Percentiles rank a stretch among this genome's conserved stretches.
Evolutionary conservation across 805 yeast genomes (phyloP).

Genomic region (Novakomyces olei): DNA sequence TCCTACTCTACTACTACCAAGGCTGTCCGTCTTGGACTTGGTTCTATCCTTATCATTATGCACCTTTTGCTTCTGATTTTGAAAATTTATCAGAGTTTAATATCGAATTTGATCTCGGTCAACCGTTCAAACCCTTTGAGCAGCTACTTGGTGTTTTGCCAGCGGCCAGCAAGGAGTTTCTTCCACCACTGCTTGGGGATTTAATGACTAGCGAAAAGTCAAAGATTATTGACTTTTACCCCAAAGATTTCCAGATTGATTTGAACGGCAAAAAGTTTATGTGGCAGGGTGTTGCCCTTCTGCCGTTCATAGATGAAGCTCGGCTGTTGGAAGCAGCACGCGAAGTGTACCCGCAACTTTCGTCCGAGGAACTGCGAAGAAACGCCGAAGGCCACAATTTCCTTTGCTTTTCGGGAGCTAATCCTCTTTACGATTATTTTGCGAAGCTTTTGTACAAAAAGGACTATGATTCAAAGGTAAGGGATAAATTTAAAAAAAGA

Average conservation of each 20-base stretch:
- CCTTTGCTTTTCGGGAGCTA: constrained; percentile 41
- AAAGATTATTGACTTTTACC: constrained; percentile 77
- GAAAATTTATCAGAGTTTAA: constrained; percentile 23
- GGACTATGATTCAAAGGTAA: neutral
- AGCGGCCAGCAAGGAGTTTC: constrained; percentile 70
- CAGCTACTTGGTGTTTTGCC: constrained; percentile 90
- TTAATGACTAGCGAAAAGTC: constrained; percentile 62
- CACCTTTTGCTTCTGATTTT: constrained; percentile 90
- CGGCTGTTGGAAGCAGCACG: constrained; percentile 46
- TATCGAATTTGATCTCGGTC: constrained; percentile 40
- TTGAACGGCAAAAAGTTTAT: constrained; percentile 90
- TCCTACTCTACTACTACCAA: constrained; percentile 73
- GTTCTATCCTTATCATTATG: constrained; percentile 94
- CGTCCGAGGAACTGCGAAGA: constrained; percentile 46
- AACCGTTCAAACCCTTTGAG: constrained; percentile 76
- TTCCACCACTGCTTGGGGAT: constrained; percentile 62
- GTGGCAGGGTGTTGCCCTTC: constrained; percentile 82
- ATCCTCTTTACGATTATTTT: constrained; percentile 26
- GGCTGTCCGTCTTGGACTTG: constrained; percentile 98
- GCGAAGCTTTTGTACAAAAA: constrained; percentile 15
- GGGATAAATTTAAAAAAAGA: constrained; percentile 3
- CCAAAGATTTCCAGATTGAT: constrained; percentile 68
- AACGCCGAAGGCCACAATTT: constrained; percentile 52
- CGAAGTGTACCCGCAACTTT: constrained; percentile 36
- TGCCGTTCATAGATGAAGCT: constrained; percentile 78